Evolutionary conservation across 2,329 filamentous ascomycete species (phyloP), one percentile per base, ranked within the genome.

Genomic region (Phialocephala sp.): DNA sequence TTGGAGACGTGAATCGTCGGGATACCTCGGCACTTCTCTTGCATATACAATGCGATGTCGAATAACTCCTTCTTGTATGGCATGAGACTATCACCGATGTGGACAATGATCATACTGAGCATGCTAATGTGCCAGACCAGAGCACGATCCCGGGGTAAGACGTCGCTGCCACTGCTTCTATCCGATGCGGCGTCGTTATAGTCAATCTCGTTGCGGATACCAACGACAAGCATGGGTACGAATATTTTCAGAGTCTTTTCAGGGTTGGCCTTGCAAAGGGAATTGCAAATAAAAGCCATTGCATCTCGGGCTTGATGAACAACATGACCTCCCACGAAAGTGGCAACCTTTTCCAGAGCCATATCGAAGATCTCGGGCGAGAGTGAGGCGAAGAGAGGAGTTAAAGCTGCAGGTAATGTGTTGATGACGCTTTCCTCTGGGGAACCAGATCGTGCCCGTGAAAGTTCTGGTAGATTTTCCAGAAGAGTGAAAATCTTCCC

Each of bases 371-470:
- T 86, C 74, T 97, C 93, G 0, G 94, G 92, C 0, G 95, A 98
- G 27, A 99, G 82, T 0, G 94, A 92, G 0, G 94, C 91, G 70
- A 99, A 91, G 50, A 99, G 82, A 2, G 95, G 95, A 60, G 92
- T 93, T 68, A 99, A 88, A 0, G 95, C 93, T 8, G 94, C 93
- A 2, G 95, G 95, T 24, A 99, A 81, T 1, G 94, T 96, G 76
- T 98, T 98, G 76, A 98, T 94, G 57, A 99, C 93, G 73, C 94
- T 97, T 74, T 99, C 96, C 78, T 99, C 95, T 0, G 95, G 95
- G 6, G 93, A 96, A 12, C 93, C 93, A 66, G 92, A 93, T 67
- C 94, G 90, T 37, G 97, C 88, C 65, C 94, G 88, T 36, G 93
- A 91, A 11, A 93, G 89, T 79, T 99, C 96, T 0, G 95, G 95